A percentile compares a stretch with the other conserved stretches of the same genome.
phyloP scores from a whole-genome alignment of 441 rosid species.

The Euphorbia corollata region DNA sequence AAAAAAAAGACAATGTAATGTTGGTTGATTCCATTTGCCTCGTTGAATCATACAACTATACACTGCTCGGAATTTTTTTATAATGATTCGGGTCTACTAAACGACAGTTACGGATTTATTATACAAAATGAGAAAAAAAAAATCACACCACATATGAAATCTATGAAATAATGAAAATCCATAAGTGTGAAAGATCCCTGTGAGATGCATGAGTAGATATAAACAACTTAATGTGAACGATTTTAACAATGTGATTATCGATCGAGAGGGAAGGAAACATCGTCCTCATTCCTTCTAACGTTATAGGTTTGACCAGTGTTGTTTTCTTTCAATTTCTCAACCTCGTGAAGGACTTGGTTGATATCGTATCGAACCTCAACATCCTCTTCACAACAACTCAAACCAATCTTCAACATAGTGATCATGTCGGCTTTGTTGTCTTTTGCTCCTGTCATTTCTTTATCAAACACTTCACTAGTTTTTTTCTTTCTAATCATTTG shows the following conservation, averaged over 20 bases:
- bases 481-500: constrained; percentile 49
- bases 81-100: too few relatives aligned
- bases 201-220: neutral
- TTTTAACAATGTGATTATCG: constrained; percentile 19
- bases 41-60: too few relatives aligned
- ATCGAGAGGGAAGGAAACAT: constrained; percentile 21
- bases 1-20: too few relatives aligned
- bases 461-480: constrained; percentile 61
- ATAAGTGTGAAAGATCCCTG: neutral
- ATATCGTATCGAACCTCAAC: constrained; percentile 47
- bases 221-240: neutral
- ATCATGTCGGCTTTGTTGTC: constrained; percentile 58
- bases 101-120: neutral
- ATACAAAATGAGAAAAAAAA: neutral
- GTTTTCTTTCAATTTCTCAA: constrained; percentile 44
- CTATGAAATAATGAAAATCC: neutral
- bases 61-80: too few relatives aligned
- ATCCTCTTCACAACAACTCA: constrained; percentile 79
- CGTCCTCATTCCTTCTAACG: constrained; percentile 31
- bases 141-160: neutral
- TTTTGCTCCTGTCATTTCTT: constrained; percentile 53
- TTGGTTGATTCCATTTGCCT: too few relatives aligned
- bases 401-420: constrained; percentile 62
- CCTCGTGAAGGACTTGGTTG: constrained; percentile 45
- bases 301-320: neutral